Base-by-base conservation (phyloP, 108 stramenopile genomes). In the Nitzschia sp. region DNA sequence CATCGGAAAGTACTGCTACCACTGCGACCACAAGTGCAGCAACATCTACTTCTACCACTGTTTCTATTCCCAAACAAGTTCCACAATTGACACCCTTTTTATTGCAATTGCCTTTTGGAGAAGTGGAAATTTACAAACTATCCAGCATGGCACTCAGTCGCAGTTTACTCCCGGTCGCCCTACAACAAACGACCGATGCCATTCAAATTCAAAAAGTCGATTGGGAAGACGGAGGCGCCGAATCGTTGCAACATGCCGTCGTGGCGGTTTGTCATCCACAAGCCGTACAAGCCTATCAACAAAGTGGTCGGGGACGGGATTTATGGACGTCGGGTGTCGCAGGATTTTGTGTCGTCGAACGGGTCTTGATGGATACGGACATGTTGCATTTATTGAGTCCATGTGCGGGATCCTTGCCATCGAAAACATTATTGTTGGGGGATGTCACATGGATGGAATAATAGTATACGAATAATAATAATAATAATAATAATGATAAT, bases 381-480 rank as follows among this genome's bases (percentile, higher is more conserved):
- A 77, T 65, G 35, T 47, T 94, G 57, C 85, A 89, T 73, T 54
- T 94, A 25, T 66, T 94, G 50, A 78, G 76, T 69, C 93, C 93
- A 6, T 91, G 89, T 63, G 85, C 81, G 33, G 93, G 93, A 9
- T 72, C 70, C 41, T 75, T 94, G 60, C 90, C 93, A 4, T 86
- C 84, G 71, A 56, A 78, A 16, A 77, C 79, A 33, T 67, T 94
- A 56, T 56, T 94, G 29, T 46, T 84, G 32, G 90, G 93, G 3
- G 89, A 94, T 78, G 63, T 94, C 17, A 82, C 82, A 30, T 94
- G 93, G 93, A 83, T 92, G 84, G 90, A 94, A 57, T 93, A 86
- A 52, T 5, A 52, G 19, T 23, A 52, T 22, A 6, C 6, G 22
- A 27, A 58, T 32, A 17, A 58, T 19, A 32, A 30, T 17, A 32